phyloP scores from a whole-genome alignment of 306 rosid genomes.

The Vigna trinervia region DNA sequence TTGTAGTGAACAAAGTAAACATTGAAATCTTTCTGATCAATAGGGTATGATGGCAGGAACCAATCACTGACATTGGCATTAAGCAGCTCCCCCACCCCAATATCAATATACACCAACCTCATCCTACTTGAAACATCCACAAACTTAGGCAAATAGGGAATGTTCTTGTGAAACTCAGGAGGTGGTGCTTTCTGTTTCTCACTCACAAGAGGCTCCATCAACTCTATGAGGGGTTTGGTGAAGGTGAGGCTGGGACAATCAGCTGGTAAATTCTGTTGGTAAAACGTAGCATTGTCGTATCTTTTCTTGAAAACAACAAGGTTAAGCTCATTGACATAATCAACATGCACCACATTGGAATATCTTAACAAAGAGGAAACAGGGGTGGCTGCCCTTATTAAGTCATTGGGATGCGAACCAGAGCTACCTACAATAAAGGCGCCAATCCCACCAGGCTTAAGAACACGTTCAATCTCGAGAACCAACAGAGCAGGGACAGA shows the following conservation, averaged over 20 bases:
- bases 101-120: slow-evolving; percentile 72
- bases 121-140: slow-evolving; percentile 64
- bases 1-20: slow-evolving; percentile 90
- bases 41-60: slow-evolving; percentile 76
- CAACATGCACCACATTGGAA: slow-evolving; percentile 77
- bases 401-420: slow-evolving; percentile 53
- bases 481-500: slow-evolving; percentile 77
- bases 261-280: slow-evolving; percentile 60
- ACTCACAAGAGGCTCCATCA: slow-evolving; percentile 73
- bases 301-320: slow-evolving; percentile 79
- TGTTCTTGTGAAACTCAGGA: slow-evolving; percentile 37
- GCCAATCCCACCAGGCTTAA: slow-evolving; percentile 87
- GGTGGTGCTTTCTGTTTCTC: slow-evolving; percentile 44
- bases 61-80: slow-evolving; percentile 59
- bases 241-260: slow-evolving; percentile 69
- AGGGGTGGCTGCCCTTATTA: slow-evolving; percentile 79
- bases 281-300: slow-evolving; percentile 55
- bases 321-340: slow-evolving; percentile 56
- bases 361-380: slow-evolving; percentile 78
- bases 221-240: slow-evolving; percentile 63
- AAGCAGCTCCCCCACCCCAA: slow-evolving; percentile 76
- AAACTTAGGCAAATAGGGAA: slow-evolving; percentile 69
- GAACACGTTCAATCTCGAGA: slow-evolving; percentile 91
- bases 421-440: slow-evolving; percentile 63
- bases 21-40: slow-evolving; percentile 65